These are phyloP conservation scores for Apiotrichum domesticum DNA, from an alignment of 1,284 basidiomycete species.

Conservation along the genomic window DNA sequence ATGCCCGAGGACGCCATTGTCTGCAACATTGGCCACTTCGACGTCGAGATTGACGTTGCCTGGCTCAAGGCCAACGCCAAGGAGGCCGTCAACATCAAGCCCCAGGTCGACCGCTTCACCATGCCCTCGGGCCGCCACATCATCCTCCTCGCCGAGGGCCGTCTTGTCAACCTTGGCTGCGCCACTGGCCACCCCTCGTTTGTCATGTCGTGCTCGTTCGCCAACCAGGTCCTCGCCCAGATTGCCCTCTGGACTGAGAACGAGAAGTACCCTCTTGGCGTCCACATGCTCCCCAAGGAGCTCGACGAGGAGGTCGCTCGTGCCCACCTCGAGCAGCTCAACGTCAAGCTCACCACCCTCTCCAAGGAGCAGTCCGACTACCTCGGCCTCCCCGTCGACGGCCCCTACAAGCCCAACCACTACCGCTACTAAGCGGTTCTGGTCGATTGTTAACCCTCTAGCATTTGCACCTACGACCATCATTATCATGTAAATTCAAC, in stretches of 20 bases:
- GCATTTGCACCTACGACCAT: neutral
- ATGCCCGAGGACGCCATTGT: slow-evolving; percentile 99
- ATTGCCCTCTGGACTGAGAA: slow-evolving; percentile 92
- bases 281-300: slow-evolving; percentile 92
- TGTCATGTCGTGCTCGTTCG: slow-evolving; percentile 99
- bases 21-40: slow-evolving; percentile 90
- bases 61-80: slow-evolving; percentile 95
- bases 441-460: neutral
- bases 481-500: slow-evolving; percentile 2
- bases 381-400: slow-evolving; percentile 80
- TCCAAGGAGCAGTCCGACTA: slow-evolving; percentile 75
- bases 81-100: slow-evolving; percentile 87
- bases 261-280: slow-evolving; percentile 78
- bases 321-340: slow-evolving; percentile 84
- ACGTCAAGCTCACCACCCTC: slow-evolving; percentile 87
- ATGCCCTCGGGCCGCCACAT: slow-evolving; percentile 86
- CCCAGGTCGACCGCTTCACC: slow-evolving; percentile 97
- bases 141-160: slow-evolving; percentile 95
- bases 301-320: slow-evolving; percentile 98
- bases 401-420: slow-evolving; percentile 88
- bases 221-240: slow-evolving; percentile 97
- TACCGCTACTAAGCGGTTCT: slow-evolving; percentile 29
- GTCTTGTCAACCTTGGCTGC: slow-evolving; percentile 96
- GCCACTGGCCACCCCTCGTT: slow-evolving; percentile 81
- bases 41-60: slow-evolving; percentile 97